Conservation (phyloP, 2,329 filamentous ascomycete species). For the Hypomyces rosellus region DNA sequence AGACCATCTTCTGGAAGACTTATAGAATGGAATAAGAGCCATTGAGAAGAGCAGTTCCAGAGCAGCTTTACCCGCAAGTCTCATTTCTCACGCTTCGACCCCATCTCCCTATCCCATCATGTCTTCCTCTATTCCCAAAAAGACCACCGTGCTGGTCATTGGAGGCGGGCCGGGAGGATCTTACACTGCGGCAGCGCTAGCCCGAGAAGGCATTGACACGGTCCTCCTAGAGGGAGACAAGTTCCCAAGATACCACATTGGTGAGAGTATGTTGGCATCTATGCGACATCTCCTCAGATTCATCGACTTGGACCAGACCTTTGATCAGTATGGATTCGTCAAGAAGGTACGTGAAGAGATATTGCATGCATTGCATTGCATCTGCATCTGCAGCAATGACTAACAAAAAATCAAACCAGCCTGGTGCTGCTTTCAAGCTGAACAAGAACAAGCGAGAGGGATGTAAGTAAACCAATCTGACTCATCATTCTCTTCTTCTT, state of each 20-base stretch:
- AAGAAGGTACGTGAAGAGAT: conserved; percentile 25
- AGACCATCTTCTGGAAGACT: no score
- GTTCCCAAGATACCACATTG: conserved; percentile 33
- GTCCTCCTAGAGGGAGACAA: conserved; percentile 39
- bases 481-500: background rate
- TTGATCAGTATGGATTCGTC: conserved; percentile 32
- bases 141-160: conserved; percentile 33
- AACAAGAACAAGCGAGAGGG: conserved; percentile 24
- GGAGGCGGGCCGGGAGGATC: conserved; percentile 42
- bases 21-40: no score
- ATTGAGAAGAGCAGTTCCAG: no score
- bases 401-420: background rate
- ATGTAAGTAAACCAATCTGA: conserved; percentile 19
- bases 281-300: conserved; percentile 37
- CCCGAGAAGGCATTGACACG: conserved; percentile 38
- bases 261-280: conserved; percentile 30
- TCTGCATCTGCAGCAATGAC: background rate
- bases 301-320: conserved; percentile 35
- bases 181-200: conserved; percentile 35
- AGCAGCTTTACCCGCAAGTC: no score
- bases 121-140: conserved; percentile 15
- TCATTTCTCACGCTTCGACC: no score
- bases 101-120: background rate
- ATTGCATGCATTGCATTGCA: background rate
- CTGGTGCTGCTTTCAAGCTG: conserved; percentile 34